phyloP scores from a whole-genome alignment of 257 asterid genomes.

The Nicotiana knightiana region DNA sequence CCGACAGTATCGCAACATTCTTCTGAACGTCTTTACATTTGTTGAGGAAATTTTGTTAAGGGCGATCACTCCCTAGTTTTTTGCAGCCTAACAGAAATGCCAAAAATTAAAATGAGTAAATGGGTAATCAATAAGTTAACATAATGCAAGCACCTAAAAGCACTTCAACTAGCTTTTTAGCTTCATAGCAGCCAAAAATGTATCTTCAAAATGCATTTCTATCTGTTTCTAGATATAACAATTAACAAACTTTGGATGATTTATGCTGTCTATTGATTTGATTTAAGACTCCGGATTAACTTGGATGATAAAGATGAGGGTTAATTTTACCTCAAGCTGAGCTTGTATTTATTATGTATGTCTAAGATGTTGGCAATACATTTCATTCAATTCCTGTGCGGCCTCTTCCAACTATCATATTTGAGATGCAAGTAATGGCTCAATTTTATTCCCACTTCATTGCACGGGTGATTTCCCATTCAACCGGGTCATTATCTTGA shows the following conservation, averaged over 20 bases:
- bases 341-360: neutral
- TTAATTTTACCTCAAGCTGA: neutral
- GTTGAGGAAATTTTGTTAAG: neutral
- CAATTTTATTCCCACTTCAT: conserved; percentile 27
- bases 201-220: neutral
- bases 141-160: neutral
- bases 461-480: conserved; percentile 86
- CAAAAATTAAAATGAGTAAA: neutral
- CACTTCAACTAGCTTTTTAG: neutral
- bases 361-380: neutral
- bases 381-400: neutral
- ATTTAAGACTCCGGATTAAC: neutral
- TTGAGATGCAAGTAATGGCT: neutral
- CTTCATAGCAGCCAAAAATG: neutral
- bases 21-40: neutral
- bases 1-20: neutral
- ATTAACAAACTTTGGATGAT: neutral
- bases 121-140: neutral
- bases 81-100: neutral
- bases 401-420: neutral
- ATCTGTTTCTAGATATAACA: neutral
- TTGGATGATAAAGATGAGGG: neutral
- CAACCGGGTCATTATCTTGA: conserved; percentile 20
- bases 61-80: neutral
- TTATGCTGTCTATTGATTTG: neutral